Conservation (phyloP, 345 rosid genomes). For the Linum trigynum region DNA sequence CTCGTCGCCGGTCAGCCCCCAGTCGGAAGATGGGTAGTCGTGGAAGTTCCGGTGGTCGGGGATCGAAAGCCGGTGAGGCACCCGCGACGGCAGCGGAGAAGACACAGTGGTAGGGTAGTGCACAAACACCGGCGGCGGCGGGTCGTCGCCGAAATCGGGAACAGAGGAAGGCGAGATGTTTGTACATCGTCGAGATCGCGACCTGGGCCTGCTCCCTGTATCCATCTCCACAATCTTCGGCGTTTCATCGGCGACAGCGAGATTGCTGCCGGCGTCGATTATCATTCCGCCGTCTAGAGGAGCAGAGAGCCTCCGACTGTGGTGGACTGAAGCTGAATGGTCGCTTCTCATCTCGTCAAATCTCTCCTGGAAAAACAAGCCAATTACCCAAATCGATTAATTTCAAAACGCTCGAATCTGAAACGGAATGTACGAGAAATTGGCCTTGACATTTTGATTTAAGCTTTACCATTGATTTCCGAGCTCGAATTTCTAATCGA, state of each 20-base stretch:
- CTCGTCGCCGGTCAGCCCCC: slow-evolving; percentile 23
- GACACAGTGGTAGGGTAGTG: no score
- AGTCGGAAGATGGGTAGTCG: slow-evolving; percentile 9
- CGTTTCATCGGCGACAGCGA: slow-evolving; percentile 32
- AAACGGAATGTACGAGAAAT: no score
- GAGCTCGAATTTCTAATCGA: slow-evolving; percentile 28
- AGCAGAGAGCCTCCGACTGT: slow-evolving; percentile 58
- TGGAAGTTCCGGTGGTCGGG: slow-evolving; percentile 1
- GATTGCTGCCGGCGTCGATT: neutral
- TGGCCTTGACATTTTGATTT: neutral
- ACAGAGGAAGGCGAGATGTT: neutral
- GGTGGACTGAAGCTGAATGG: slow-evolving; percentile 27
- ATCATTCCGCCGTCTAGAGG: slow-evolving; percentile 34
- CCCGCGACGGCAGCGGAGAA: slow-evolving; percentile 9
- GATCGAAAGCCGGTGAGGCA: slow-evolving; percentile 16
- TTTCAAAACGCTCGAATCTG: no score
- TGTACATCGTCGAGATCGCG: slow-evolving; percentile 52
- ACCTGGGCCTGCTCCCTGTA: slow-evolving; percentile 41
- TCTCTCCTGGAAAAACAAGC: slow-evolving; percentile 35
- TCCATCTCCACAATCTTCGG: slow-evolving; percentile 91
- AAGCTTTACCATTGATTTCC: slow-evolving; percentile 43
- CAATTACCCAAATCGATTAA: no score
- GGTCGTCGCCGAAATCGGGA: slow-evolving; percentile 22
- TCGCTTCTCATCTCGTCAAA: slow-evolving; percentile 68
- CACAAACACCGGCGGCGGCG: slow-evolving; percentile 4